These are phyloP conservation scores for Aechmea fasciata DNA, from an alignment of 176 grass and related monocot species.

Conservation along the genomic window DNA sequence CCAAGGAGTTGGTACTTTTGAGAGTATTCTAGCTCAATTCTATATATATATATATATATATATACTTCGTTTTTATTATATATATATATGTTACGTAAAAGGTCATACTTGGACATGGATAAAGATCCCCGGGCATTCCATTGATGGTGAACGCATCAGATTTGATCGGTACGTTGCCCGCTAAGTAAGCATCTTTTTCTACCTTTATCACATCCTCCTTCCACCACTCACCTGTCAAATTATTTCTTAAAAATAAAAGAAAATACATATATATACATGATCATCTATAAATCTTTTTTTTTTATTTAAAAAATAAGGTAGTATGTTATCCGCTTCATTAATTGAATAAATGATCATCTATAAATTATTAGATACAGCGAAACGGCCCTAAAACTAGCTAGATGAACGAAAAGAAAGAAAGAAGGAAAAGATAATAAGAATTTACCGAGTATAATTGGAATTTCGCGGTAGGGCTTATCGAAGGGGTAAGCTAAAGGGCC, in stretches of 20 bases:
- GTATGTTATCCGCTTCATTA: too few species aligned
- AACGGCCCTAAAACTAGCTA: too few species aligned
- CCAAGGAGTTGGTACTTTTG: too few species aligned
- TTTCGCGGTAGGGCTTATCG: slow-evolving; percentile 45
- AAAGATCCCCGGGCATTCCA: slow-evolving; percentile 40
- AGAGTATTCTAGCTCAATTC: too few species aligned
- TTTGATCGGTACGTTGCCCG: slow-evolving; percentile 24
- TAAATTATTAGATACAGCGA: too few species aligned
- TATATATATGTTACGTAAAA: too few species aligned
- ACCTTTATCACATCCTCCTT: slow-evolving; percentile 37
- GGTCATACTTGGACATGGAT: slow-evolving; percentile 25
- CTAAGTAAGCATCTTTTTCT: slow-evolving; percentile 27
- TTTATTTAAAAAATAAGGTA: too few species aligned
- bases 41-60: too few species aligned
- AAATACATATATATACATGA: background rate
- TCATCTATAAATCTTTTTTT: too few species aligned
- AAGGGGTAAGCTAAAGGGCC: slow-evolving; percentile 46
- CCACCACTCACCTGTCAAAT: slow-evolving; percentile 60
- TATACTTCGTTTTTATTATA: too few species aligned
- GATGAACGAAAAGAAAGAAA: too few species aligned
- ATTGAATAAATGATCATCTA: too few species aligned
- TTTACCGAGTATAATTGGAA: slow-evolving; percentile 36
- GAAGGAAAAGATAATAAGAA: background rate
- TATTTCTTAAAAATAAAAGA: slow-evolving; percentile 4
- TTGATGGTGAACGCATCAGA: slow-evolving; percentile 53